Evolutionary conservation across 225 moss, liverwort and hornwort genomes (phyloP).

Genomic region (Polytrichum commune): DNA sequence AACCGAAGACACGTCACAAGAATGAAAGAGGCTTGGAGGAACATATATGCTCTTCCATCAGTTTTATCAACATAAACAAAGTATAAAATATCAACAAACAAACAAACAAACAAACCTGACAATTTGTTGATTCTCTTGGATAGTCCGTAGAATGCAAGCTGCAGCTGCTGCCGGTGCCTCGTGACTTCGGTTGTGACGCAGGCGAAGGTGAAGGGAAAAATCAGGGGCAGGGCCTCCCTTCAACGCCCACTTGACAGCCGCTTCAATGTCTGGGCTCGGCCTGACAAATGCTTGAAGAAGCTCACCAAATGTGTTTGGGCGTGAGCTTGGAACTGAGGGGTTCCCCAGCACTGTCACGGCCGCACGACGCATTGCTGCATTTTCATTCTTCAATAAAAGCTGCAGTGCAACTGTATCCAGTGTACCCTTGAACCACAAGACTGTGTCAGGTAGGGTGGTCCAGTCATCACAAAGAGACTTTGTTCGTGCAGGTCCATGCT

Average conservation of each 20-base stretch:
- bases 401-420: conserved; percentile 70
- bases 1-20: too few species aligned
- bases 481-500: conserved; percentile 44
- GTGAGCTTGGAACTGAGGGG: conserved; percentile 58
- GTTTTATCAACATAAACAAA: background rate
- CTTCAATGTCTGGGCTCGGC: conserved; percentile 49
- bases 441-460: conserved; percentile 34
- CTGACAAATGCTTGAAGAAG: conserved; percentile 55
- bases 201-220: conserved; percentile 66
- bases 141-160: conserved; percentile 34
- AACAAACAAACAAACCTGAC: conserved; percentile 24
- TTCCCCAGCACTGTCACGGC: conserved; percentile 46
- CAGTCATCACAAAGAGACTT: conserved; percentile 74
- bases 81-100: too few species aligned
- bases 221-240: conserved; percentile 49
- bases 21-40: too few species aligned
- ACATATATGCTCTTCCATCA: too few species aligned
- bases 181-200: conserved; percentile 49
- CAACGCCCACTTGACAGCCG: conserved; percentile 74
- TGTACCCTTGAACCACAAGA: conserved; percentile 74
- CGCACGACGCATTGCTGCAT: conserved; percentile 42
- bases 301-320: conserved; percentile 73
- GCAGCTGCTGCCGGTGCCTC: conserved; percentile 43
- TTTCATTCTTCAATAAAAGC: conserved; percentile 55
- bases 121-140: conserved; percentile 20